Evolutionary conservation across 768 basidiomycete genomes (phyloP).

Genomic region (Suillus cothurnatus): DNA sequence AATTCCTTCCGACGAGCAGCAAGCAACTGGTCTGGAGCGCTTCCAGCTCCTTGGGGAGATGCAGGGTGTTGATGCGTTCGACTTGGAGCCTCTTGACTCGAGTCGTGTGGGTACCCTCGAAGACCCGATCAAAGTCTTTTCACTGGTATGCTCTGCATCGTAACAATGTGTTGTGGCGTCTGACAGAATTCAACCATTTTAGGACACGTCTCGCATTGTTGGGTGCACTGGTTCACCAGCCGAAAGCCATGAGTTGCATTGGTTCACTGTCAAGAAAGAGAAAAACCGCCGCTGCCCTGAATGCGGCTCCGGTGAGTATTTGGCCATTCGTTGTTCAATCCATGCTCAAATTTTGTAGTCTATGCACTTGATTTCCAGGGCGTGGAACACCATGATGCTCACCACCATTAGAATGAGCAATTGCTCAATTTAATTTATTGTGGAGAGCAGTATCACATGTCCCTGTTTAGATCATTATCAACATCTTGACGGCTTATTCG

Average conservation of each 20-base stretch:
- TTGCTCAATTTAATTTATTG: background rate
- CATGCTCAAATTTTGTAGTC: constrained; percentile 43
- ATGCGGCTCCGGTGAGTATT: constrained; percentile 83
- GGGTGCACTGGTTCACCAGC: constrained; percentile 96
- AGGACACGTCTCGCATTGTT: constrained; percentile 84
- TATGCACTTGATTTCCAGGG: constrained; percentile 78
- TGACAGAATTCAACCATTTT: constrained; percentile 2
- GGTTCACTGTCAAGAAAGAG: constrained; percentile 72
- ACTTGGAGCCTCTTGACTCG: constrained; percentile 81
- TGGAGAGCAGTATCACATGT: background rate
- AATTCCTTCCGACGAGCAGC: constrained; percentile 83
- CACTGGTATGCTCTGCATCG: constrained; percentile 61
- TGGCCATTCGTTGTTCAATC: background rate
- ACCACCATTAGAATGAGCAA: constrained; percentile 42
- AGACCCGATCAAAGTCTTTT: constrained; percentile 86
- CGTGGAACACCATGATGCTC: constrained; percentile 47
- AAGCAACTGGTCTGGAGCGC: constrained; percentile 96
- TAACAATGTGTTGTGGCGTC: background rate
- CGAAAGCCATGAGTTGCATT: constrained; percentile 92
- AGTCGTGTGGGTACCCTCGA: constrained; percentile 85
- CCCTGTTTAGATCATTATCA: background rate
- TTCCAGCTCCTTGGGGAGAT: constrained; percentile 89
- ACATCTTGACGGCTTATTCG: background rate
- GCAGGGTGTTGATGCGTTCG: constrained; percentile 89
- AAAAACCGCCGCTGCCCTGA: constrained; percentile 84